Evolutionary conservation across 1,284 basidiomycete genomes (phyloP).

Genomic region (Ceratobasidium sp.): DNA sequence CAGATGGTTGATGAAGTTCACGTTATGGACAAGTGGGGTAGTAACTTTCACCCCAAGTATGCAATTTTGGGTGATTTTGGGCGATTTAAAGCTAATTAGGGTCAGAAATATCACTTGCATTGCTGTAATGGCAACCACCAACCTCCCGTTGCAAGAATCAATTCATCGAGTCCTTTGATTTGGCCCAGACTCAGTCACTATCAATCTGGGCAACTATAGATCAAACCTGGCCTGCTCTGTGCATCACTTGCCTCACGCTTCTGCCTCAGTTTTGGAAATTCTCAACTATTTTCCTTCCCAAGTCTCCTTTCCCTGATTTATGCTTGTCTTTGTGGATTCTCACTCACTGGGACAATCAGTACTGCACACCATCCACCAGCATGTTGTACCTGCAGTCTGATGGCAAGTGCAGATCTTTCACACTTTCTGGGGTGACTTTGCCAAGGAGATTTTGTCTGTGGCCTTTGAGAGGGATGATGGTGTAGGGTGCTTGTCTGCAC

Average conservation of each 20-base stretch:
- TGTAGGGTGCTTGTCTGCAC: neutral
- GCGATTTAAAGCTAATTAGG: neutral
- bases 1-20: slow-evolving; percentile 27
- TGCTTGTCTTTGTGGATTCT: slow-evolving; percentile 4
- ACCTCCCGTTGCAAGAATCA: neutral
- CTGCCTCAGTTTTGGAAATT: neutral
- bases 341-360: neutral
- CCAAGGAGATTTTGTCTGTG: neutral
- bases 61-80: neutral
- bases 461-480: neutral
- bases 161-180: neutral
- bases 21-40: slow-evolving; percentile 18
- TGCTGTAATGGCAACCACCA: slow-evolving; percentile 4
- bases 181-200: neutral
- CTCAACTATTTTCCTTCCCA: neutral
- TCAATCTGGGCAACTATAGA: neutral
- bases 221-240: slow-evolving; percentile 1
- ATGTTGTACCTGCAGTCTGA: neutral
- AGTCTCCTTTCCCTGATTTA: neutral
- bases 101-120: neutral
- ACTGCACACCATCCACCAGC: neutral
- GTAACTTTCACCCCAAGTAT: slow-evolving; percentile 2
- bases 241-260: neutral
- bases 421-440: neutral
- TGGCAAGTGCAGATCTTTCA: neutral